Percentiles rank a stretch among this genome's conserved stretches.
These are phyloP conservation scores for Diaporthe sp. DNA, from an alignment of 2,329 filamentous ascomycete species.

Conservation along the genomic window DNA sequence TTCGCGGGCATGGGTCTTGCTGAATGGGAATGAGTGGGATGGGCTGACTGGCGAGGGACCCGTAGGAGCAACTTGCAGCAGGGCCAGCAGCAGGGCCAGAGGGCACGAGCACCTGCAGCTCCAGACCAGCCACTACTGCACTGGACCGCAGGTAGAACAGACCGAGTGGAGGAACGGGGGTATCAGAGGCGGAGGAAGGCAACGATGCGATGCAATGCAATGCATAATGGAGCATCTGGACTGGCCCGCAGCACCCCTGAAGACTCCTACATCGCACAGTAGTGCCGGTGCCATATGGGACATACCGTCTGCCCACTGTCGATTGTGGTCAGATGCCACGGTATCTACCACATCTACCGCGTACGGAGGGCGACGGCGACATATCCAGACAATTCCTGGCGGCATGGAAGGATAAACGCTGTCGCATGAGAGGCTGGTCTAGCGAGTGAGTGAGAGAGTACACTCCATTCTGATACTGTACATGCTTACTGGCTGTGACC, in stretches of 20 bases:
- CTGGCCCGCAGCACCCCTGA: constrained; percentile 8
- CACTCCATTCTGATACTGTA: background rate
- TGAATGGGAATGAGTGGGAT: background rate
- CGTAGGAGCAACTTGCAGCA: background rate
- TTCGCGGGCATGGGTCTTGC: background rate
- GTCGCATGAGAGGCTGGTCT: constrained; percentile 18
- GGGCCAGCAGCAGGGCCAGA: constrained; percentile 1
- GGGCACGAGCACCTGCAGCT: constrained; percentile 35
- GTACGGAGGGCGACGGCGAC: background rate
- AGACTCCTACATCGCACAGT: constrained; percentile 21
- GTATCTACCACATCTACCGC: background rate
- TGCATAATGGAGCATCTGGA: constrained; percentile 37
- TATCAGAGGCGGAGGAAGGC: constrained; percentile 22
- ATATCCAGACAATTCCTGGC: constrained; percentile 14
- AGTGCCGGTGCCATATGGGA: constrained; percentile 21
- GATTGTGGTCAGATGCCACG: constrained; percentile 22
- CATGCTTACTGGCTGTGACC: background rate
- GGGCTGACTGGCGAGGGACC: constrained; percentile 26
- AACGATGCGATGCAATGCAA: constrained; percentile 41
- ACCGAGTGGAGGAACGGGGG: constrained; percentile 40
- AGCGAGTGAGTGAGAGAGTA: background rate
- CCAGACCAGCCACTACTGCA: constrained; percentile 41
- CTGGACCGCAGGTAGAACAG: constrained; percentile 37
- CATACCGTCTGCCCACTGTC: constrained; percentile 9
- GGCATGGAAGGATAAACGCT: background rate